phyloP scores from a whole-genome alignment of 768 basidiomycete species.

The Boletus tylopilopsis region DNA sequence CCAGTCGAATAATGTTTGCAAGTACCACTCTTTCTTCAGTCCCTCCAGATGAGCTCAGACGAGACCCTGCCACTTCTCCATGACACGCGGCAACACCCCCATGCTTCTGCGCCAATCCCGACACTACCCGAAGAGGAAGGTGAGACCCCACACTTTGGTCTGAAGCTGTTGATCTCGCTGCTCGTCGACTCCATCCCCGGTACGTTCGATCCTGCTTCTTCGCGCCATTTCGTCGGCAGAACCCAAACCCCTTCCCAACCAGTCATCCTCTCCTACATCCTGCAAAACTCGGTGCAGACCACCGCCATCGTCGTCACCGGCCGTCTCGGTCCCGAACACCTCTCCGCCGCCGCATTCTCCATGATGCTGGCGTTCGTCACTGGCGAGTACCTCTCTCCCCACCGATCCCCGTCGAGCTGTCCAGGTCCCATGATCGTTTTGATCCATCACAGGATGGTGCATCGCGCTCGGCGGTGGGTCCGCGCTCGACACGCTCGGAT shows the following conservation, averaged over 20 bases:
- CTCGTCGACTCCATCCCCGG: conserved; percentile 58
- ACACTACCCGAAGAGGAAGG: conserved; percentile 30
- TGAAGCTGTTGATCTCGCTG: conserved; percentile 43
- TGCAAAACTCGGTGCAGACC: conserved; percentile 75
- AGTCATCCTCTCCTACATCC: conserved; percentile 67
- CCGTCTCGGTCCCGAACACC: conserved; percentile 62
- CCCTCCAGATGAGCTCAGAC: conserved; percentile 13
- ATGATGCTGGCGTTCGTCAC: conserved; percentile 78
- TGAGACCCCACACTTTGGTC: conserved; percentile 14
- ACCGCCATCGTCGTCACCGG: conserved; percentile 60
- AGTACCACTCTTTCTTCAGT: conserved; percentile 3
- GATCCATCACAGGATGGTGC: conserved; percentile 60
- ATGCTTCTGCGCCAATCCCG: conserved; percentile 13
- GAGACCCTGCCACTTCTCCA: conserved; percentile 35
- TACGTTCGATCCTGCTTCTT: conserved; percentile 32
- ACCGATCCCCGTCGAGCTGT: conserved; percentile 17
- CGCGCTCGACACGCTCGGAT: conserved; percentile 73
- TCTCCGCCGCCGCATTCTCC: conserved; percentile 69
- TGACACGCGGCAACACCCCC: neutral
- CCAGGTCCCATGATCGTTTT: conserved; percentile 51
- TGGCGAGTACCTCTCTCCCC: conserved; percentile 50
- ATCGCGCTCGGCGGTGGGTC: conserved; percentile 77
- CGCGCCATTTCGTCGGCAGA: neutral
- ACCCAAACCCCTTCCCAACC: neutral
- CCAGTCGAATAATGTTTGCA: neutral